These are phyloP conservation scores for Aspergillus sp. DNA, from an alignment of 2,329 filamentous ascomycete genomes.

Conservation along the genomic window DNA sequence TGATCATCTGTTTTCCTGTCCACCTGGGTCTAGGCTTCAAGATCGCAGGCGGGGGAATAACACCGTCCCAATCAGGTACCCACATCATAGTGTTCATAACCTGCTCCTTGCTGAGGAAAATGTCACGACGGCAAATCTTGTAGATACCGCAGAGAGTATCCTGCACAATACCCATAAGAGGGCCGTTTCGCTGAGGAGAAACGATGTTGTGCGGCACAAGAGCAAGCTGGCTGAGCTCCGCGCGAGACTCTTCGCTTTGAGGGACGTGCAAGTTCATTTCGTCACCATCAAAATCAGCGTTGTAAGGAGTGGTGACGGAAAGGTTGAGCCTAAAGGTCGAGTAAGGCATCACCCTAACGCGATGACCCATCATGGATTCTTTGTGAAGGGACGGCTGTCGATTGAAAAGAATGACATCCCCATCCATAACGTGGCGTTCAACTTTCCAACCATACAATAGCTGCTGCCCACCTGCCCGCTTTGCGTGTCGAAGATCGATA, in stretches of 20 bases:
- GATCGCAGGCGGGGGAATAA: conserved; percentile 91
- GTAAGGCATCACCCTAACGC: conserved; percentile 96
- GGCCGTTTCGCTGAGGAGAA: conserved; percentile 93
- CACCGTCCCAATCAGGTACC: conserved; percentile 96
- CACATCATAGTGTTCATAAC: conserved; percentile 97
- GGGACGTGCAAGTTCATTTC: conserved; percentile 99
- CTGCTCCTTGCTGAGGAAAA: conserved; percentile 83
- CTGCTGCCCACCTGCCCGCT: conserved; percentile 75
- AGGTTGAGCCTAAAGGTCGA: conserved; percentile 97
- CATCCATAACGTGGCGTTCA: conserved; percentile 91
- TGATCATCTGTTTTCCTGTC: conserved; percentile 98
- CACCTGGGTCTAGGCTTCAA: conserved; percentile 87
- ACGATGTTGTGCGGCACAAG: conserved; percentile 99
- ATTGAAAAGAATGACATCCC: conserved; percentile 99
- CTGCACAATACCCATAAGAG: conserved; percentile 99
- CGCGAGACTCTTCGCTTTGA: conserved; percentile 93
- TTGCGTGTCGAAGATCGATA: conserved; percentile 92
- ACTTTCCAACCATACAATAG: conserved; percentile 98
- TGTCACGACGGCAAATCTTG: conserved; percentile 91
- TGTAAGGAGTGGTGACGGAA: conserved; percentile 97
- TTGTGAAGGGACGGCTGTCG: conserved; percentile 99
- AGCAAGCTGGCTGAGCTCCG: conserved; percentile 90
- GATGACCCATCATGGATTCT: conserved; percentile 99
- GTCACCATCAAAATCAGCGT: conserved; percentile 99
- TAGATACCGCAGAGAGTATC: conserved; percentile 95